Conservation (phyloP, 192 early-diverging fungal genomes). For the Backusella mclennaniae region DNA sequence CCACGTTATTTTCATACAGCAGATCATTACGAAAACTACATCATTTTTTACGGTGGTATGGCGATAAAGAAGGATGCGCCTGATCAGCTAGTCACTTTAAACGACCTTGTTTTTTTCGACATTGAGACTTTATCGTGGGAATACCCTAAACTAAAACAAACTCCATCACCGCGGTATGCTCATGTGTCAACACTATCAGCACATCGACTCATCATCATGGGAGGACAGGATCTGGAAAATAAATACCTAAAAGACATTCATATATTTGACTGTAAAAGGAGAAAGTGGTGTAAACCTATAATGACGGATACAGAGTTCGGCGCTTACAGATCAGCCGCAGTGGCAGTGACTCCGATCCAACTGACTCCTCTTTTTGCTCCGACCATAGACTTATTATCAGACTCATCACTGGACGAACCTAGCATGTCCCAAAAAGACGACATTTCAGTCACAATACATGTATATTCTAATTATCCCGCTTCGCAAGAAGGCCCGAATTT, state of each 20-base stretch:
- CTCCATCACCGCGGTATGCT: slow-evolving; percentile 70
- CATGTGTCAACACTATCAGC: slow-evolving; percentile 66
- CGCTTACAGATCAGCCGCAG: slow-evolving; percentile 73
- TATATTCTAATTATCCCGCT: slow-evolving; percentile 68
- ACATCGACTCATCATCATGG: slow-evolving; percentile 62
- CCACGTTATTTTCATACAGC: slow-evolving; percentile 77
- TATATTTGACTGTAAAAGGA: slow-evolving; percentile 63
- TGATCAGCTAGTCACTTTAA: slow-evolving; percentile 60
- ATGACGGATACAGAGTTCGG: slow-evolving; percentile 71
- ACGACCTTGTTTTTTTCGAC: slow-evolving; percentile 67
- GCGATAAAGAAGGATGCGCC: slow-evolving; percentile 56
- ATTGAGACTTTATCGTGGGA: slow-evolving; percentile 61
- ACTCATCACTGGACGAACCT: slow-evolving; percentile 1
- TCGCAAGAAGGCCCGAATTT: slow-evolving; percentile 54
- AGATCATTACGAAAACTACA: slow-evolving; percentile 55
- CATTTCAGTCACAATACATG: slow-evolving; percentile 30
- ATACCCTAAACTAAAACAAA: slow-evolving; percentile 39
- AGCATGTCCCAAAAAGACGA: slow-evolving; percentile 22
- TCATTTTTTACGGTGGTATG: slow-evolving; percentile 79
- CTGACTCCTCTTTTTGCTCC: not conserved
- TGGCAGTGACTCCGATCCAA: slow-evolving; percentile 43
- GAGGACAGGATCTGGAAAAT: slow-evolving; percentile 74
- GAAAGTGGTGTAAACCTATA: slow-evolving; percentile 60
- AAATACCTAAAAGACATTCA: slow-evolving; percentile 76
- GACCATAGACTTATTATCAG: not conserved